These are phyloP conservation scores for Tolypocladium sp. DNA, from an alignment of 2,329 filamentous ascomycete genomes.

Conservation along the genomic window DNA sequence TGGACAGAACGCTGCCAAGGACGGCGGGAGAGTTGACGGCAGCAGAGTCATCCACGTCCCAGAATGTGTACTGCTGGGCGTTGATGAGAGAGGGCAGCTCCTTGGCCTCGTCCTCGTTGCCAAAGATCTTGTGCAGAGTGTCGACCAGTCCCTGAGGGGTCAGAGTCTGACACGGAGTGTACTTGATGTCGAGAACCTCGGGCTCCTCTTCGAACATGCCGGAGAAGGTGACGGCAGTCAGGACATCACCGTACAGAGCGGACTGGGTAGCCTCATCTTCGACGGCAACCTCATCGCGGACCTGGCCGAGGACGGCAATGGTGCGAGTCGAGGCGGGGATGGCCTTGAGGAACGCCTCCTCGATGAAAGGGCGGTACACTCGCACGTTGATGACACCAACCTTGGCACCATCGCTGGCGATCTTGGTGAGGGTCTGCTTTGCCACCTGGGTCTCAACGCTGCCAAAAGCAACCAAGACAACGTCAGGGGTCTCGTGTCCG, in stretches of 20 bases:
- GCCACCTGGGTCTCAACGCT: slow-evolving; percentile 83
- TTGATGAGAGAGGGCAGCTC: slow-evolving; percentile 36
- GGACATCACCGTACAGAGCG: slow-evolving; percentile 82
- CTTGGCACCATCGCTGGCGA: slow-evolving; percentile 64
- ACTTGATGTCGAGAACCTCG: slow-evolving; percentile 77
- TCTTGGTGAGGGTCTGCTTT: slow-evolving; percentile 65
- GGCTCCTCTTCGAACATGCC: slow-evolving; percentile 54
- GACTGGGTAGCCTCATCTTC: slow-evolving; percentile 71
- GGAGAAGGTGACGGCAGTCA: slow-evolving; percentile 76
- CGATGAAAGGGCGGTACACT: slow-evolving; percentile 88
- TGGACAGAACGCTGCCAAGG: slow-evolving; percentile 53
- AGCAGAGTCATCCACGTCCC: slow-evolving; percentile 73
- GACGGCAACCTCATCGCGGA: slow-evolving; percentile 62
- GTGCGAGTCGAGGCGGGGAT: slow-evolving; percentile 68
- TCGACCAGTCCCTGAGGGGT: slow-evolving; percentile 45
- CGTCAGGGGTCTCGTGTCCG: slow-evolving; percentile 70
- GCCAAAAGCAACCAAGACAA: slow-evolving; percentile 85
- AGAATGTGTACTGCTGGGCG: slow-evolving; percentile 84
- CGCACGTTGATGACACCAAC: slow-evolving; percentile 87
- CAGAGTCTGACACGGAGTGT: slow-evolving; percentile 56
- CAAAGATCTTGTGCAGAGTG: slow-evolving; percentile 39
- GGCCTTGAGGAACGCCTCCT: slow-evolving; percentile 81
- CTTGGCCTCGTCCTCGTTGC: slow-evolving; percentile 44
- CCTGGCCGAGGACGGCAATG: slow-evolving; percentile 83
- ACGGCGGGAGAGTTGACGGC: slow-evolving; percentile 55